These are phyloP conservation scores for Apiospora arundinis DNA, from an alignment of 2,329 filamentous ascomycete species.

Conservation along the genomic window DNA sequence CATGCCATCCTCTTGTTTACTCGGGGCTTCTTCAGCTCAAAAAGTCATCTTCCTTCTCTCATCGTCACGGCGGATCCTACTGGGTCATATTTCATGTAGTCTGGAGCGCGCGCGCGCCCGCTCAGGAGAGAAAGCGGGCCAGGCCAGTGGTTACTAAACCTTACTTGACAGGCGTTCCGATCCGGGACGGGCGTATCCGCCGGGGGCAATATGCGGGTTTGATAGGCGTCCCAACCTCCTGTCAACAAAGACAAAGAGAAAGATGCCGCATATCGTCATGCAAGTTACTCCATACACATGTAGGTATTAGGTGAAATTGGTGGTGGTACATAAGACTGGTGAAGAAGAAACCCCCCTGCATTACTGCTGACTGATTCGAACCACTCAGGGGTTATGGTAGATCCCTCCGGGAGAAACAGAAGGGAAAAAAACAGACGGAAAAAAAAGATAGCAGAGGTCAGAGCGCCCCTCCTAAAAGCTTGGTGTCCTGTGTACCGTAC, in stretches of 20 bases:
- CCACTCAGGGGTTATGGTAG: background rate
- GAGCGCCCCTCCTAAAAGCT: background rate
- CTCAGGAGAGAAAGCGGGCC: background rate
- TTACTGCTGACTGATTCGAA: background rate
- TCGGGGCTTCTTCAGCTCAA: no score
- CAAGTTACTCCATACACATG: background rate
- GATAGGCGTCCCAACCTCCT: background rate
- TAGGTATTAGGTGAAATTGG: background rate
- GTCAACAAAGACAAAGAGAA: background rate
- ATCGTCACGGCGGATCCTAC: background rate
- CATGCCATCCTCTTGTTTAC: no score
- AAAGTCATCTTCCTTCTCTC: background rate
- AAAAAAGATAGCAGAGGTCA: background rate
- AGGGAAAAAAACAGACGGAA: background rate
- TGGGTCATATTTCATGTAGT: background rate
- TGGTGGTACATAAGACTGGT: background rate
- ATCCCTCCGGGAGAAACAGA: background rate
- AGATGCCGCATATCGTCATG: background rate
- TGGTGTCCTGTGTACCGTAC: background rate
- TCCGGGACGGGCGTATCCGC: slow-evolving; percentile 3
- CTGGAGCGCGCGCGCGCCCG: background rate
- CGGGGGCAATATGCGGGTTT: background rate
- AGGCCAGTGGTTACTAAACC: background rate
- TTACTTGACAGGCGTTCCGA: background rate
- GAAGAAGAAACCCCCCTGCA: background rate